A percentile compares a stretch with the other conserved stretches of the same genome.
Evolutionary conservation across 78 protist species (phyloP).

Genomic region (Emiliania huxleyi): DNA sequence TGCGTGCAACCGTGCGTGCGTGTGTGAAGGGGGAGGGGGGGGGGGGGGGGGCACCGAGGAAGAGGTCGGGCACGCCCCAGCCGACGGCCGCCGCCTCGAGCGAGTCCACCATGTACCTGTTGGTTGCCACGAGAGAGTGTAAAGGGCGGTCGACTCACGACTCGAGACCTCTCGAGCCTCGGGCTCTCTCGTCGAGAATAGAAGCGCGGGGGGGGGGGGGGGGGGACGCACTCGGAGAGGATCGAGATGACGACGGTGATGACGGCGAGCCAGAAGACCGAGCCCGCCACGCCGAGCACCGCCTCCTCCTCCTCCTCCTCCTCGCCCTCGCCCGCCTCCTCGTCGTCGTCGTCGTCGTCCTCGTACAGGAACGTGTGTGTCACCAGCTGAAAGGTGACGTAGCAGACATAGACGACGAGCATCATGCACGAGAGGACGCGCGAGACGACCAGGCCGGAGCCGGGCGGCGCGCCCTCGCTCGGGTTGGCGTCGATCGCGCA

Average conservation of each 20-base stretch:
- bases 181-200: too few species aligned
- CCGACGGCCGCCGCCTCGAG: slow-evolving; percentile 11
- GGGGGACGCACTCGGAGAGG: slow-evolving; percentile 26
- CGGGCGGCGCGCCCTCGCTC: background rate
- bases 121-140: too few species aligned
- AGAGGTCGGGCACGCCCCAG: background rate
- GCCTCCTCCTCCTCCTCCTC: slow-evolving; percentile 35
- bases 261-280: slow-evolving; percentile 11
- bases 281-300: background rate
- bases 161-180: too few species aligned
- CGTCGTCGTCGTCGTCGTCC: background rate
- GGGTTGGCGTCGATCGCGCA: background rate
- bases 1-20: too few species aligned
- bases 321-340: background rate
- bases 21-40: too few species aligned
- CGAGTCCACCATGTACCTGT: slow-evolving; percentile 16
- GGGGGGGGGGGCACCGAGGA: too few species aligned
- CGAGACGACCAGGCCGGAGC: background rate
- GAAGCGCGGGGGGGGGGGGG: too few species aligned
- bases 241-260: slow-evolving; percentile 32
- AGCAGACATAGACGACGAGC: background rate
- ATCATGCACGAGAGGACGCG: background rate
- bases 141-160: too few species aligned
- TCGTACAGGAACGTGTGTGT: background rate
- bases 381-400: background rate